Base-by-base conservation (phyloP, 768 basidiomycete species). In the Leccinellum rugosiceps region DNA sequence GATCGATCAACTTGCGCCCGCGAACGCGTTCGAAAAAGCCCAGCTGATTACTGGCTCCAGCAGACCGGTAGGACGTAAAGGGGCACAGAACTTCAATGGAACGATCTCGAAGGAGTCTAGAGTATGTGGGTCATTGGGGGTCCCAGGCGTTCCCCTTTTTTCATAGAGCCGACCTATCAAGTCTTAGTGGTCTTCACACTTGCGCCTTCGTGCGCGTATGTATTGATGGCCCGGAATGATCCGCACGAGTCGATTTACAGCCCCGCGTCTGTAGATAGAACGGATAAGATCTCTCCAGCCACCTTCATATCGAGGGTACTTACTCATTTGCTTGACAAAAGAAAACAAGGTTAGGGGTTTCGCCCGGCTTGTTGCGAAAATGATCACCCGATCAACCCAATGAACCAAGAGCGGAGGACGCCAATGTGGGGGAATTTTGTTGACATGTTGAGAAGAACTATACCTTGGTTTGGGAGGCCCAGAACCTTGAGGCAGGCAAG, bases 211-310 rank as follows among this genome's bases (percentile, higher is more conserved):
- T 23, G 58, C 41, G 50, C 5, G 26, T 41, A 41, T 41, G 45
- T n/a, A 46, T 58, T 60, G 61, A 61, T 56, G 30, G 28, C 59
- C 59, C 68, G 68, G 68, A 48, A 63, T 68, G 68, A 70, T 69
- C 68, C 68, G 66, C 55, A 51, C 9, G 45, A 45, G 54, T 50
- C 57, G 49, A 51, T 65, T 67, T 58, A 63, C 59, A 61, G 52
- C 45, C 41, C 41, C 41, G 31, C 60, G 34, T 63, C 38, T 58
- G 64, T 46, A 64, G 62, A 67, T 67, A 58, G 58, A 58, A 67
- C 60, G 63, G 68, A 58, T 55, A 56, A 64, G 57, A 63, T 67
- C 54, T 58, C 50, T 58, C 50, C 35, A 43, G 26, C 49, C 54
- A 30, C 63, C 38, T 58, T 67, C 53, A 23, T 59, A 61, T 61